Evolutionary conservation across 2,329 filamentous ascomycete genomes (phyloP), one percentile per base, ranked within the genome.

Genomic region (Chaetomium olivaceum): DNA sequence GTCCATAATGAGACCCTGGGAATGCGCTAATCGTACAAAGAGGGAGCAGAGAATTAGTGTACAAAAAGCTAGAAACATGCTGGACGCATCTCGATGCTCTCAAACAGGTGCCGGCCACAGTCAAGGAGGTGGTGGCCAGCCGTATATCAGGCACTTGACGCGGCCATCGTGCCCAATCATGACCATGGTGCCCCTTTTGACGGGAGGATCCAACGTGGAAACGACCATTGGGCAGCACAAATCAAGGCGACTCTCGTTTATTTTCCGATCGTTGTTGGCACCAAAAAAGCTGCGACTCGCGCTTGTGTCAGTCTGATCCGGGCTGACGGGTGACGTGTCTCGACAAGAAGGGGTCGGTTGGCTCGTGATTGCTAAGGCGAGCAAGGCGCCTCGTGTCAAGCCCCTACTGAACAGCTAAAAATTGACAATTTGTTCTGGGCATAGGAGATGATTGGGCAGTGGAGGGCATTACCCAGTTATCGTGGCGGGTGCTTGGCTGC

Each of bases 271-370:
- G 8, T 31, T 62, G 51, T 8, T 33, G 51, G 51, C 60, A 55
- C 23, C 25, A 56, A 56, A 27, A 19, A 14, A 56, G 3, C 6
- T 43, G 36, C 51, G 46, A 11, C 55, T 6, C 19, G n/a, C 50
- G 50, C n/a, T 54, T 46, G 59, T 43, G 31, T 62, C 33, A 55
- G 36, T 33, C 51, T 21, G 60, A 31, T 21, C 23, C 14, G 36
- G 51, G 27, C 21, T 43, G 43, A 14, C 16, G 33, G 43, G 52
- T 54, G 52, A 63, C 61, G 61, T 63, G 61, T 63, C 61, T 36
- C 61, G 21, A 62, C 52, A 57, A 39, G 25, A 50, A 33, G 3
- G 39, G 52, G 19, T 23, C 27, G 6, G 36, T 61, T 56, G 36
- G 23, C 19, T 62, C 7, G 27, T 39, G 46, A 25, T 27, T 48